phyloP scores from a whole-genome alignment of 768 basidiomycete genomes.

The Dentipellis sp. region DNA sequence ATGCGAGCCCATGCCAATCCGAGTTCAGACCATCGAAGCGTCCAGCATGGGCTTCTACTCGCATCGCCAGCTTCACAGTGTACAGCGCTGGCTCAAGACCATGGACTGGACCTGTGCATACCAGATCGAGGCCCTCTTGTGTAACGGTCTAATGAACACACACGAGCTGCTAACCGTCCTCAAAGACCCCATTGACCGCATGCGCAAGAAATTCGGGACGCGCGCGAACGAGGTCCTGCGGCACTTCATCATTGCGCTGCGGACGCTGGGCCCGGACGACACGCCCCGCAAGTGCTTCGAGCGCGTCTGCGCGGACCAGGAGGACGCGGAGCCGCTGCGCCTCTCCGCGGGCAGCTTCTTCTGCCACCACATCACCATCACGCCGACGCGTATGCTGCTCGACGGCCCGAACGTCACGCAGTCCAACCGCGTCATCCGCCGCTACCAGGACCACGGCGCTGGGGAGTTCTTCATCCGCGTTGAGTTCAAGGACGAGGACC shows the following conservation, averaged over 20 bases:
- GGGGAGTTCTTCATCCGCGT: constrained; percentile 71
- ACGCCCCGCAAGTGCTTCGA: constrained; percentile 37
- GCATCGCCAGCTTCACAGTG: constrained; percentile 31
- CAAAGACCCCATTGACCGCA: constrained; percentile 30
- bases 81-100: constrained; percentile 34
- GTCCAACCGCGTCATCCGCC: constrained; percentile 74
- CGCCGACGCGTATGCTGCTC: constrained; percentile 62
- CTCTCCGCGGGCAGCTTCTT: constrained; percentile 36
- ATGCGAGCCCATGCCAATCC: constrained; percentile 22
- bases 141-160: constrained; percentile 56
- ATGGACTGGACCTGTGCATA: constrained; percentile 65
- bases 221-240: constrained; percentile 45
- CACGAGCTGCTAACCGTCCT: constrained; percentile 40
- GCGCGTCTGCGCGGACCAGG: constrained; percentile 21
- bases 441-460: constrained; percentile 28
- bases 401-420: constrained; percentile 73
- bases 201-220: constrained; percentile 25
- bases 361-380: constrained; percentile 71
- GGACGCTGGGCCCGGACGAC: constrained; percentile 32
- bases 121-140: constrained; percentile 65
- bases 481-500: constrained; percentile 79
- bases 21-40: constrained; percentile 36
- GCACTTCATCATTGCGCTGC: constrained; percentile 40
- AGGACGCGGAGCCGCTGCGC: constrained; percentile 8
- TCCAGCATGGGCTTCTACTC: constrained; percentile 41